Conservation (phyloP, 257 asterid species). For the Apocynum venetum region DNA sequence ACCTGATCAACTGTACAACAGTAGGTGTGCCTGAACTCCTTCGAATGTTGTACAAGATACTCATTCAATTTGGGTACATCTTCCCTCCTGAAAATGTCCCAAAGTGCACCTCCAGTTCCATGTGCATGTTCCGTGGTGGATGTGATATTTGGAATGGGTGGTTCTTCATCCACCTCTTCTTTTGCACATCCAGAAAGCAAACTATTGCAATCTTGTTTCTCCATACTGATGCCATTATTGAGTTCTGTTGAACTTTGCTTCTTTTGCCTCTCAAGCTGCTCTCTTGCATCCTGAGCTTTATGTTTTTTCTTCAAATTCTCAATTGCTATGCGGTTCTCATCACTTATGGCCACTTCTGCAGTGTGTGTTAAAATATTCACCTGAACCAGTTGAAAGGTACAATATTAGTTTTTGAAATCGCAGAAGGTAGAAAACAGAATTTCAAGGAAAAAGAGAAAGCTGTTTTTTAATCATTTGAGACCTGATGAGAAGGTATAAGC, state of each 20-base stretch:
- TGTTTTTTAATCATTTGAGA: neutral
- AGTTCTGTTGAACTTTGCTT: conserved; percentile 7
- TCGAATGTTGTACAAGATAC: conserved; percentile 64
- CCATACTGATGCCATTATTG: neutral
- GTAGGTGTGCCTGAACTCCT: conserved; percentile 75
- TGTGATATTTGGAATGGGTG: neutral
- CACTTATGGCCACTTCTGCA: conserved; percentile 49
- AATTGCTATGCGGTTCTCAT: conserved; percentile 60
- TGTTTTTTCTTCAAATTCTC: conserved; percentile 58
- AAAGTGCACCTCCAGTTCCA: conserved; percentile 61
- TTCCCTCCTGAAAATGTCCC: conserved; percentile 94
- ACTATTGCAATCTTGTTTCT: neutral
- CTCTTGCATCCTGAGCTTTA: conserved; percentile 65
- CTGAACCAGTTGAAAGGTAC: conserved; percentile 34
- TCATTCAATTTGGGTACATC: conserved; percentile 73
- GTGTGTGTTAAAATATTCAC: conserved; percentile 90
- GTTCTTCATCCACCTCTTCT: neutral
- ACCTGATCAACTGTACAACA: conserved; percentile 84
- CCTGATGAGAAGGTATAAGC: too few species aligned
- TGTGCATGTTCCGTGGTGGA: conserved; percentile 25
- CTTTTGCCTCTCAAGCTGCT: conserved; percentile 23
- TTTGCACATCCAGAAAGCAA: conserved; percentile 1
- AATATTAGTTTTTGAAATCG: conserved; percentile 3
- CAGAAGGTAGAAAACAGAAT: neutral
- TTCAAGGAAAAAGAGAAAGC: neutral